Base-by-base conservation (phyloP, 2,329 filamentous ascomycete species). In the Ascochyta koolunga region DNA sequence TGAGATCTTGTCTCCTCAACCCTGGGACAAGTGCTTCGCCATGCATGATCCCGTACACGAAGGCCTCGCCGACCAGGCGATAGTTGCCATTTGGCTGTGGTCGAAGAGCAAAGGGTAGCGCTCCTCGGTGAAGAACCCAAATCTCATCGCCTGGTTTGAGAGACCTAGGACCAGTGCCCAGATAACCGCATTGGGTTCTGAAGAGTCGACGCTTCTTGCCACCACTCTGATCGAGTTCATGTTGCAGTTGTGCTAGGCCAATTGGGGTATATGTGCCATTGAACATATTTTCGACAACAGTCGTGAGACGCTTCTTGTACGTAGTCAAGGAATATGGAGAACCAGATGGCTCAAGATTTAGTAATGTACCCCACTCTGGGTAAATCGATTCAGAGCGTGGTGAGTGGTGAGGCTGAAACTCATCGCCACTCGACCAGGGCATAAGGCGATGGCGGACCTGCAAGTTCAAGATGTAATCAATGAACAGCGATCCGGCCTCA, bases 241-340 rank as follows among this genome's bases (percentile, higher is more conserved):
- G 64, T n/a, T 69, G 65, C 4, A 69, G 43, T 24, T 69, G 62
- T 10, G 64, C 57, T 15, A 68, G 55, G 2, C 60, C 62, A 16
- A 69, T 64, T n/a, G 66, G 62, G 18, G 64, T 62, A 39, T 69
- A 69, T 0, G 60, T 64, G n/a, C 64, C 66, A 21, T 64, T 62
- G 57, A 69, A 69, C 62, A 68, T 67, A 27, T 51, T 58, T 49
- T 64, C 60, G 5, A 69, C 60, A 2, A 68, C 53, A 0, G 49
- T 48, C 2, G 53, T 35, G 3, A 69, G 50, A 5, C 65, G 64
- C 35, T 61, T 16, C 31, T 59, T 59, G 38, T 69, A 69, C 2
- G 29, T 35, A 1, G 40, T 39, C 1, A 66, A 39, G 24, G 31
- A 55, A 48, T 63, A 67, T 1, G 59, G 53, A 11, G 66, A 68